A percentile compares a stretch with the other conserved stretches of the same genome.
Conservation (phyloP, 768 basidiomycete species). For the Mrakia hoshinonis region DNA sequence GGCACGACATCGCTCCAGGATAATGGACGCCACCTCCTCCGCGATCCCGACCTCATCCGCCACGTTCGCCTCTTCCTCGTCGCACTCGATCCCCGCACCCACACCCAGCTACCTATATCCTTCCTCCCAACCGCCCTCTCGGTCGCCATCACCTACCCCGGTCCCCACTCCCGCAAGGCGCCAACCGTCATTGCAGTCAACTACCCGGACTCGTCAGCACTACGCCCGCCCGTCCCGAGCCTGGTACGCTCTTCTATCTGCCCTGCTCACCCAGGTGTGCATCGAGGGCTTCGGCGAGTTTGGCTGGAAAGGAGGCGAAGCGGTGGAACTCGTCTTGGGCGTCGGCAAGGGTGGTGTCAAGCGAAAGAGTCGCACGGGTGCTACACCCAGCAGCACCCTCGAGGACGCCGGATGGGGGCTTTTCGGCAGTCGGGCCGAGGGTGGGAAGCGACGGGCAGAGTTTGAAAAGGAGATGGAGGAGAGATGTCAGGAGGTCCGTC, state of each 20-base stretch:
- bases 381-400: not conserved
- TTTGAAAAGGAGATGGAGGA: slow-evolving; percentile 27
- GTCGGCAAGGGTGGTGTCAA: slow-evolving; percentile 14
- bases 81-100: not conserved
- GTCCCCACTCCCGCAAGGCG: not conserved
- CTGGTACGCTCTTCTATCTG: slow-evolving; percentile 17
- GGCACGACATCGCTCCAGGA: not conserved
- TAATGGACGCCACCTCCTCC: not conserved
- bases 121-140: slow-evolving; percentile 11
- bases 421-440: not conserved
- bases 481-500: slow-evolving; percentile 12
- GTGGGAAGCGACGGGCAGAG: slow-evolving; percentile 10
- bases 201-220: not conserved
- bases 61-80: not conserved
- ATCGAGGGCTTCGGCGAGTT: slow-evolving; percentile 13
- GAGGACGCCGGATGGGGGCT: slow-evolving; percentile 18
- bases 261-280: slow-evolving; percentile 18
- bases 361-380: not conserved
- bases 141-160: not conserved
- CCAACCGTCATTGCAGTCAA: not conserved
- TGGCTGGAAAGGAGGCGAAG: slow-evolving; percentile 14
- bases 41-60: not conserved
- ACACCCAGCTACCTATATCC: not conserved
- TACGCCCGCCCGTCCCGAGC: slow-evolving; percentile 13
- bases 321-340: slow-evolving; percentile 7